Evolutionary conservation across 371 early-diverging fungal species (phyloP).

Genomic region (Actinomortierella ambigua): DNA sequence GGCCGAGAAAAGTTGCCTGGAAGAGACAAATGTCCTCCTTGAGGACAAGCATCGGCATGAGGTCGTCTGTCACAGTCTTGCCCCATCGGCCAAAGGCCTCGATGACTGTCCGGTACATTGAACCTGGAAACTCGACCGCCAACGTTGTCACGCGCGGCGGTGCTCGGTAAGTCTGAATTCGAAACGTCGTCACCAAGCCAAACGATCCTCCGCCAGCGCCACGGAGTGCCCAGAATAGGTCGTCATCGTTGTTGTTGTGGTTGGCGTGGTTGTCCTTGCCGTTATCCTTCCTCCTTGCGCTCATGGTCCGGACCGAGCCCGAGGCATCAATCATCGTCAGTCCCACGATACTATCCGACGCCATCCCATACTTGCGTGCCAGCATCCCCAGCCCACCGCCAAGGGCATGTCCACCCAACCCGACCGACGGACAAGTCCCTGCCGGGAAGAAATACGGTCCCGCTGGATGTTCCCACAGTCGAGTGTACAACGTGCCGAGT

Average conservation of each 20-base stretch:
- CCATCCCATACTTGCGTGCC: conserved; percentile 11
- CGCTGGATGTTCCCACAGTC: conserved; percentile 11
- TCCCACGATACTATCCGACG: conserved; percentile 9
- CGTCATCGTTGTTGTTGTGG: too few relatives aligned
- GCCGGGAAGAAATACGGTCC: conserved; percentile 3
- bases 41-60: conserved; percentile 33
- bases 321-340: background rate
- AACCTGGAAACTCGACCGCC: conserved; percentile 21
- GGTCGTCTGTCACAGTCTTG: conserved; percentile 12
- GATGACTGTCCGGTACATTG: conserved; percentile 20
- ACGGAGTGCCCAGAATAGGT: conserved; percentile 65
- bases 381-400: conserved; percentile 13
- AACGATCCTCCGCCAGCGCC: conserved; percentile 63
- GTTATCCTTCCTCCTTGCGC: too few relatives aligned
- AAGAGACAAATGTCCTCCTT: conserved; percentile 16
- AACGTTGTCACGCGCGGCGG: conserved; percentile 25
- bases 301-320: background rate
- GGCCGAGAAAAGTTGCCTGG: conserved; percentile 27
- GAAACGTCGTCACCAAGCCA: conserved; percentile 57
- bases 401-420: conserved; percentile 10
- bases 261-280: too few relatives aligned
- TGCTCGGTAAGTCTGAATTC: conserved; percentile 32
- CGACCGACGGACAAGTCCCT: conserved; percentile 9
- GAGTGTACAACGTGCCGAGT: conserved; percentile 9
- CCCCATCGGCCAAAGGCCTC: conserved; percentile 21